Percentiles rank a stretch among this genome's conserved stretches.
Conservation (phyloP, 148 eudicot genomes). For the Arbutus unedo region DNA sequence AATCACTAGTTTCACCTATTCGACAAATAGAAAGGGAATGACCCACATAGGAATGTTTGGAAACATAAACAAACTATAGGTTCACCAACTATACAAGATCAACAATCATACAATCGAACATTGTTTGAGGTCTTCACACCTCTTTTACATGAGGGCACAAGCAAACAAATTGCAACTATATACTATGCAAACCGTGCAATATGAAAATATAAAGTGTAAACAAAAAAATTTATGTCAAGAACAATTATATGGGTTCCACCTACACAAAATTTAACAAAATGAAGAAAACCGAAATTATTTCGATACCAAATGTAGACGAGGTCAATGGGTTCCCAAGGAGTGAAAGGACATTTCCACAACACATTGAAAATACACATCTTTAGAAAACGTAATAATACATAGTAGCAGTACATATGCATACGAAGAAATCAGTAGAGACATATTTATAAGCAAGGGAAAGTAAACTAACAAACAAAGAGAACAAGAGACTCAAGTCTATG, state of each 20-base stretch:
- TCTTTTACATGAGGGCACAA: background rate
- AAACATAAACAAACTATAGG: background rate
- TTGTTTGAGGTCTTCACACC: background rate
- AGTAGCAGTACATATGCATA: background rate
- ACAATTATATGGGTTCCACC: background rate
- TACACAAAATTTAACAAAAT: background rate
- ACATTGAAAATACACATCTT: background rate
- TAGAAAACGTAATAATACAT: background rate
- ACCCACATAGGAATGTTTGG: background rate
- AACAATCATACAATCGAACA: background rate
- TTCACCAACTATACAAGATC: background rate
- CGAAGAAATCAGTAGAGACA: background rate
- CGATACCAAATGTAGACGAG: background rate
- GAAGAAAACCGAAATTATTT: background rate
- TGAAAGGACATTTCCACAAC: background rate
- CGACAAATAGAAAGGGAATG: conserved; percentile 17
- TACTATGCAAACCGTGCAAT: background rate
- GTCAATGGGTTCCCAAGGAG: background rate
- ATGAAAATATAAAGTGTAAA: background rate
- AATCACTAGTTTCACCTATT: conserved; percentile 81
- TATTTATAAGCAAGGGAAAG: background rate
- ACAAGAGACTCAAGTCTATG: background rate
- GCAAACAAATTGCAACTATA: background rate
- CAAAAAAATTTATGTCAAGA: background rate
- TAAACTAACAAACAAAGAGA: background rate